A percentile compares a stretch with the other conserved stretches of the same genome.
Conservation (phyloP, 1,284 basidiomycete genomes). For the Naganishia sp. region DNA sequence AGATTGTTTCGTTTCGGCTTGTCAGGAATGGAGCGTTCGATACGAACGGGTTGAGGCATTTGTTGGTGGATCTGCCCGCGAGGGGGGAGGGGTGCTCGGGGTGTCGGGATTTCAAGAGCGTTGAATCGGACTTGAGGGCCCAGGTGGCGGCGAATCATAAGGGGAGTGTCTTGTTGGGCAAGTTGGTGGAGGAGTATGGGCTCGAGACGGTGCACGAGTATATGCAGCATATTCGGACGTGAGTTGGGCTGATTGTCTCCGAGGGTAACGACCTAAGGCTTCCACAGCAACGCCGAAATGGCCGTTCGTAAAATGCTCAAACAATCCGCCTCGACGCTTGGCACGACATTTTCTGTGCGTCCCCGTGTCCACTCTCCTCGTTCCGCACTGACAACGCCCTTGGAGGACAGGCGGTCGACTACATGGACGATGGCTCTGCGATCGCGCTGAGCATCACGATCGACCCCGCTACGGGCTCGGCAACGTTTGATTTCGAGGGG, state of each 20-base stretch:
- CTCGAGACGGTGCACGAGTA: constrained; percentile 86
- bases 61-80: constrained; percentile 83
- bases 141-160: constrained; percentile 97
- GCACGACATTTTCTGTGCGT: constrained; percentile 66
- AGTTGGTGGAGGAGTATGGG: constrained; percentile 83
- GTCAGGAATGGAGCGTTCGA: constrained; percentile 82
- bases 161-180: constrained; percentile 72
- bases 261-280: constrained; percentile 35
- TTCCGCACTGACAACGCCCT: constrained; percentile 58
- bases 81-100: constrained; percentile 80
- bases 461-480: constrained; percentile 71
- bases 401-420: constrained; percentile 31
- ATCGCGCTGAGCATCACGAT: constrained; percentile 81
- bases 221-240: constrained; percentile 60
- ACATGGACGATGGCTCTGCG: constrained; percentile 70
- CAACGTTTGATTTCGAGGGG: constrained; percentile 82
- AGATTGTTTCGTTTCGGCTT: constrained; percentile 70
- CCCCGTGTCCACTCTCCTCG: background rate
- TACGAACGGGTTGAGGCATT: constrained; percentile 68
- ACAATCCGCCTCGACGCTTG: constrained; percentile 66
- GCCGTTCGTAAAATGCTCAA: constrained; percentile 80
- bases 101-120: constrained; percentile 79
- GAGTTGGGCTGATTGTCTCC: constrained; percentile 3
- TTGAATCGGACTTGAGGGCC: constrained; percentile 91
- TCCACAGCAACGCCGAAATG: constrained; percentile 73